These are phyloP conservation scores for Termitomyces sp. DNA, from an alignment of 768 basidiomycete species.

Conservation along the genomic window DNA sequence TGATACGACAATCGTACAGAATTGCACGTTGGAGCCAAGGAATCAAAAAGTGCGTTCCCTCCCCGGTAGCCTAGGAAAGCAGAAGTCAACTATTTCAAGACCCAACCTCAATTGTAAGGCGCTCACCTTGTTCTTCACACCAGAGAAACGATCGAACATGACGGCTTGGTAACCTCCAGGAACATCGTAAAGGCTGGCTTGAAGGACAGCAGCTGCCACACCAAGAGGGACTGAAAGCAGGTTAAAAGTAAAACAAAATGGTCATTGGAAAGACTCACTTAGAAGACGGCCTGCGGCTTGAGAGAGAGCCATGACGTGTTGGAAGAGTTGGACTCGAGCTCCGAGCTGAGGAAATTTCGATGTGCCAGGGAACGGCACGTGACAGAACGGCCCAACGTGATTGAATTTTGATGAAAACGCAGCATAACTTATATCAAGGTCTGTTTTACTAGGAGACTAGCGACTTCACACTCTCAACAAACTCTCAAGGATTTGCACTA, in stretches of 20 bases:
- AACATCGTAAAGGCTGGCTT: slow-evolving; percentile 65
- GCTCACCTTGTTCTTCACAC: slow-evolving; percentile 74
- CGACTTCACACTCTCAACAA: too few relatives aligned
- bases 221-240: slow-evolving; percentile 40
- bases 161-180: slow-evolving; percentile 93
- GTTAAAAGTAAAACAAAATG: not conserved
- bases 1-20: slow-evolving; percentile 95
- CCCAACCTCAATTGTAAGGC: not conserved
- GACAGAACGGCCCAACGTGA: too few relatives aligned
- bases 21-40: slow-evolving; percentile 97
- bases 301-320: slow-evolving; percentile 44
- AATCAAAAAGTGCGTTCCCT: slow-evolving; percentile 95
- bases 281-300: slow-evolving; percentile 46
- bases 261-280: slow-evolving; percentile 29
- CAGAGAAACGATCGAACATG: slow-evolving; percentile 97
- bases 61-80: slow-evolving; percentile 64
- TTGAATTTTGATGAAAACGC: too few relatives aligned
- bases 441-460: too few relatives aligned
- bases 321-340: not conserved
- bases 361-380: not conserved
- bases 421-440: too few relatives aligned
- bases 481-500: not conserved
- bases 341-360: not conserved
- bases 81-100: slow-evolving; percentile 1
- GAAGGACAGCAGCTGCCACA: slow-evolving; percentile 38